Conservation (phyloP, 2,329 filamentous ascomycete species). For the Fusarium incarnatum region DNA sequence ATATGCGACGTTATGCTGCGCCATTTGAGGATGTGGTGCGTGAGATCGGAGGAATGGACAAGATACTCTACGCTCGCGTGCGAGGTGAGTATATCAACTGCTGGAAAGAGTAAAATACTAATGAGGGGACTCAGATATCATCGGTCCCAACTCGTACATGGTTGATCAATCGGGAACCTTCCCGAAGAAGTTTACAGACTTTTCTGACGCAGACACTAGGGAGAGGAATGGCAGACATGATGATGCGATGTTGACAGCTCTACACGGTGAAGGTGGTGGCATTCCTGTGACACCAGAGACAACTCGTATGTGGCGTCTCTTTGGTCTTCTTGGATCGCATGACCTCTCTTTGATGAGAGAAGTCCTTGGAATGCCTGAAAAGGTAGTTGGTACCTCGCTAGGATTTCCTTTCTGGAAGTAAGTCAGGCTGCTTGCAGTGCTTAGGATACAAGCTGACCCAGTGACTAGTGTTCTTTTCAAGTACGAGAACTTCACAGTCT, state of each 20-base stretch:
- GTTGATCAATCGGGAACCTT: conserved; percentile 62
- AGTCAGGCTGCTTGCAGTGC: not conserved
- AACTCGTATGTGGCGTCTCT: conserved; percentile 4
- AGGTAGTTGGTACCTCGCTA: conserved; percentile 46
- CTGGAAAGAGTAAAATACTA: not conserved
- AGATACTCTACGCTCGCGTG: conserved; percentile 67
- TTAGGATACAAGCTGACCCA: not conserved
- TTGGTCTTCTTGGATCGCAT: conserved; percentile 24
- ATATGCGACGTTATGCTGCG: conserved; percentile 70
- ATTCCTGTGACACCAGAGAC: not conserved
- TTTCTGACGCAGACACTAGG: not conserved
- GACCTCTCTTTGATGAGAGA: conserved; percentile 41
- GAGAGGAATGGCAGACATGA: not conserved
- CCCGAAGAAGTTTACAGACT: conserved; percentile 52
- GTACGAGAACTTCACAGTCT: conserved; percentile 61
- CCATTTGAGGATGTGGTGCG: conserved; percentile 65
- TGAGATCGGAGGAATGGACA: conserved; percentile 63
- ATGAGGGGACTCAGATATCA: conserved; percentile 40
- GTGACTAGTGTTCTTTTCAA: conserved; percentile 56
- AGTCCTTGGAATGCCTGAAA: conserved; percentile 35
- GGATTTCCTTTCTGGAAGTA: conserved; percentile 18
- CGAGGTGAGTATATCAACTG: not conserved
- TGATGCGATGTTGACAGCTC: not conserved
- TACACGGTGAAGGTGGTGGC: not conserved
- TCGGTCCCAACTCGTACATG: conserved; percentile 64